These are phyloP conservation scores for Amanita inopinata DNA, from an alignment of 768 basidiomycete species.

Conservation along the genomic window DNA sequence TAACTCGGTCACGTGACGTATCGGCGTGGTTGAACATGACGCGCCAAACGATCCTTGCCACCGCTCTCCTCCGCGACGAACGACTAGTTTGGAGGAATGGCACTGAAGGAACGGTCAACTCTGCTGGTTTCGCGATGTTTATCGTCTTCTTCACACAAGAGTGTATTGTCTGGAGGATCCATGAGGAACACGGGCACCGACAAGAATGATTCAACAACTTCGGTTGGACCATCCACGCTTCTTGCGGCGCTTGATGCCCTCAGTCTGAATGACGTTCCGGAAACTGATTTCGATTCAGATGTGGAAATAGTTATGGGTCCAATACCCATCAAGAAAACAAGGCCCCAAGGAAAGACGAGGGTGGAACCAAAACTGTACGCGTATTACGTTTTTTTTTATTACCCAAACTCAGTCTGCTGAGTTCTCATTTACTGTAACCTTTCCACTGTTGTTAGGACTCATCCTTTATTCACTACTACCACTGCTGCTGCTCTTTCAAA, in stretches of 20 bases:
- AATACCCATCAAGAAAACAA: not conserved
- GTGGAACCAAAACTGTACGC: not conserved
- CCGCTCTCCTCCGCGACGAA: too few species aligned
- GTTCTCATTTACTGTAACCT: not conserved
- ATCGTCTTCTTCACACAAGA: not conserved
- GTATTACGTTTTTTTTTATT: too few species aligned
- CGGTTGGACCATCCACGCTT: not conserved
- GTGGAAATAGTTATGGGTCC: slow-evolving; percentile 3
- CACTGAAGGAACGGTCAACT: not conserved
- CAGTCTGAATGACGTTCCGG: not conserved
- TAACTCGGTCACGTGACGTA: too few species aligned
- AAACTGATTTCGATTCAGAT: not conserved
- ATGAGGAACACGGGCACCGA: too few species aligned
- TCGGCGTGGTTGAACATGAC: too few species aligned
- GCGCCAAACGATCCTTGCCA: too few species aligned
- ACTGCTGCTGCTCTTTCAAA: not conserved
- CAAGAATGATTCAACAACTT: too few species aligned
- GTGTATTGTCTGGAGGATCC: not conserved
- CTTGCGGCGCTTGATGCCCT: slow-evolving; percentile 1
- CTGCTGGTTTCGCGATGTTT: not conserved
- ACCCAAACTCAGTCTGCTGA: not conserved
- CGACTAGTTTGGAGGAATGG: not conserved
- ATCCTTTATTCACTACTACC: not conserved
- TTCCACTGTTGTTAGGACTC: not conserved
- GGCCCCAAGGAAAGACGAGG: not conserved